These are phyloP conservation scores for Phaffomyces thermotolerans DNA, from an alignment of 805 yeast genomes.

Conservation along the genomic window DNA sequence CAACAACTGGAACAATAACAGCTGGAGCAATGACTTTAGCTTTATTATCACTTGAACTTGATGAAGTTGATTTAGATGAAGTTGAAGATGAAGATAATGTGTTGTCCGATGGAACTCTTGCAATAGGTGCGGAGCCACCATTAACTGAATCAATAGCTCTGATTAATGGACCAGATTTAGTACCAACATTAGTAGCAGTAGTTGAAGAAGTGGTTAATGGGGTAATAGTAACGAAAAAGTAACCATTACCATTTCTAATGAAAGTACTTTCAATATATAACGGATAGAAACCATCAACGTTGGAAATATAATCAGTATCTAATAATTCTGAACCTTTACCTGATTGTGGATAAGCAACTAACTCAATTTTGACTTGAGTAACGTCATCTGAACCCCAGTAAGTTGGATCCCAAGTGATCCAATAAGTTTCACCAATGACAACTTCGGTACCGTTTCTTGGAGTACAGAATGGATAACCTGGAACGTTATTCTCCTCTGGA, in stretches of 20 bases:
- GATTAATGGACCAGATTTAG: conserved; percentile 33
- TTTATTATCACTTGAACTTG: conserved; percentile 11
- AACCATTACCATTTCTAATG: conserved; percentile 24
- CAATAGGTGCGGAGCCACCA: conserved; percentile 27
- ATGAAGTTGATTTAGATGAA: conserved; percentile 8
- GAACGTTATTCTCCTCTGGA: conserved; percentile 22
- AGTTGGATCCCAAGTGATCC: conserved; percentile 43
- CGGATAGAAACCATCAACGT: conserved; percentile 34
- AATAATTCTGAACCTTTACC: conserved; percentile 28
- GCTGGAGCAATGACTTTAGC: conserved; percentile 34
- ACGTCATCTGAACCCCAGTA: conserved; percentile 34
- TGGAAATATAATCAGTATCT: conserved; percentile 28
- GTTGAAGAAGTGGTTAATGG: conserved; percentile 31
- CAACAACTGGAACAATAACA: conserved; percentile 36
- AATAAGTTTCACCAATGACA: conserved; percentile 40
- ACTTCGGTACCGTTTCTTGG: conserved; percentile 34
- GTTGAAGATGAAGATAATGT: conserved; percentile 13
- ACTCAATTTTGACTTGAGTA: conserved; percentile 27
- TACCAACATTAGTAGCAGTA: conserved; percentile 31
- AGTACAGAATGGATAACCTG: conserved; percentile 37
- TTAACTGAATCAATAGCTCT: conserved; percentile 27
- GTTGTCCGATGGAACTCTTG: conserved; percentile 36
- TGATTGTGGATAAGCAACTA: conserved; percentile 29
- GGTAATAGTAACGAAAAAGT: conserved; percentile 31
- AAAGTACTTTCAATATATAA: conserved; percentile 27